A percentile compares a stretch with the other conserved stretches of the same genome.
Conservation (phyloP, 2,329 filamentous ascomycete species). For the Colletotrichum siamense region DNA sequence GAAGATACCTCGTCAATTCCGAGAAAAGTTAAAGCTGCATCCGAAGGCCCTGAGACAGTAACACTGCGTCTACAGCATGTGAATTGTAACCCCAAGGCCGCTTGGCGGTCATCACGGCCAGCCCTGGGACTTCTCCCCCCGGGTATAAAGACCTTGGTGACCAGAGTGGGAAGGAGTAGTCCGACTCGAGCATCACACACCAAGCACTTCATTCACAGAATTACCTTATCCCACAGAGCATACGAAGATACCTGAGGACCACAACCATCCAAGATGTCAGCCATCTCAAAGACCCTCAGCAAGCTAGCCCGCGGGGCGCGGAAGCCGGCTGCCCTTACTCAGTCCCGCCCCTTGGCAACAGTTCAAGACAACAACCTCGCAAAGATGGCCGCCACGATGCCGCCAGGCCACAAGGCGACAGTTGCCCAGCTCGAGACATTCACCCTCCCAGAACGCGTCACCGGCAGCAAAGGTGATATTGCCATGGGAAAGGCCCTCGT, state of each 20-base stretch:
- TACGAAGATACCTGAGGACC: background rate
- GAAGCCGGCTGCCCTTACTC: background rate
- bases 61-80: background rate
- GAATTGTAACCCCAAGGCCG: background rate
- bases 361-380: slow-evolving; percentile 14
- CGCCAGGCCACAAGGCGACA: slow-evolving; percentile 15
- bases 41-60: background rate
- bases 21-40: background rate
- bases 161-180: background rate
- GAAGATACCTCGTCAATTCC: background rate
- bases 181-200: background rate
- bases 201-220: background rate
- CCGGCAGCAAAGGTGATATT: slow-evolving; percentile 35
- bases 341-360: slow-evolving; percentile 2
- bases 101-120: background rate
- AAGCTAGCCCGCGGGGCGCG: background rate
- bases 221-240: background rate
- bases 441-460: slow-evolving; percentile 41
- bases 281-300: slow-evolving; percentile 2
- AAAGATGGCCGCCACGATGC: slow-evolving; percentile 10
- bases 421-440: slow-evolving; percentile 42
- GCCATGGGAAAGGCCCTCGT: slow-evolving; percentile 46
- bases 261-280: background rate
- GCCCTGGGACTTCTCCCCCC: background rate
- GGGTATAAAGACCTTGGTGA: slow-evolving; percentile 1